phyloP scores from a whole-genome alignment of 2,329 filamentous ascomycete species.

The Xylariales sp. region DNA sequence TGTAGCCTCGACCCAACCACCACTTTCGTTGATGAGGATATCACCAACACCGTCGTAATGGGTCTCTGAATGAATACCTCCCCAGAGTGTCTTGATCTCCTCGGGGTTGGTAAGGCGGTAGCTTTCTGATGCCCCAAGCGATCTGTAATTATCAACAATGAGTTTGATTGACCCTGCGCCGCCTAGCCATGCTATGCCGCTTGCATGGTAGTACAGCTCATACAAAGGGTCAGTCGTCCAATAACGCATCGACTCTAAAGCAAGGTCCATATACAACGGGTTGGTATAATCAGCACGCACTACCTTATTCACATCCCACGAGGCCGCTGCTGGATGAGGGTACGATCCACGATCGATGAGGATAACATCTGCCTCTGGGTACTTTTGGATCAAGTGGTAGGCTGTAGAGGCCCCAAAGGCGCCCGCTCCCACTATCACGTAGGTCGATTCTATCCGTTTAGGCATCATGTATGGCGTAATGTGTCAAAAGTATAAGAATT shows the following conservation, averaged over 20 bases:
- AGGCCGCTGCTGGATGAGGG: slow-evolving; percentile 58
- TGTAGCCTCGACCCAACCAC: slow-evolving; percentile 61
- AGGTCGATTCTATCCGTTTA: too few relatives aligned
- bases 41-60: slow-evolving; percentile 56
- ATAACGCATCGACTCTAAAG: slow-evolving; percentile 59
- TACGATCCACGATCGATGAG: slow-evolving; percentile 53
- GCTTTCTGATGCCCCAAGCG: slow-evolving; percentile 33
- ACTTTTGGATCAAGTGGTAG: slow-evolving; percentile 52
- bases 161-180: too few relatives aligned
- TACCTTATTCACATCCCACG: slow-evolving; percentile 71
- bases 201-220: slow-evolving; percentile 42
- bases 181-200: slow-evolving; percentile 51
- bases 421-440: slow-evolving; percentile 60
- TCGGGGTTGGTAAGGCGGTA: slow-evolving; percentile 40
- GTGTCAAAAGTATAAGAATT: too few relatives aligned
- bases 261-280: slow-evolving; percentile 58
- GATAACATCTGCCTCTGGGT: slow-evolving; percentile 46
- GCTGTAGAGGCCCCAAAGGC: slow-evolving; percentile 64
- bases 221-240: slow-evolving; percentile 42
- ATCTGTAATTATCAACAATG: slow-evolving; percentile 52
- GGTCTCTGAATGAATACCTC: slow-evolving; percentile 54
- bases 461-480: too few relatives aligned
- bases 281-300: slow-evolving; percentile 66
- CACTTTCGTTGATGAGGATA: slow-evolving; percentile 56
- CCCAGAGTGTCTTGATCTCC: slow-evolving; percentile 45